A percentile compares a stretch with the other conserved stretches of the same genome.
Evolutionary conservation across 257 asterid species (phyloP).

Genomic region (Thymus quinquecostatus): DNA sequence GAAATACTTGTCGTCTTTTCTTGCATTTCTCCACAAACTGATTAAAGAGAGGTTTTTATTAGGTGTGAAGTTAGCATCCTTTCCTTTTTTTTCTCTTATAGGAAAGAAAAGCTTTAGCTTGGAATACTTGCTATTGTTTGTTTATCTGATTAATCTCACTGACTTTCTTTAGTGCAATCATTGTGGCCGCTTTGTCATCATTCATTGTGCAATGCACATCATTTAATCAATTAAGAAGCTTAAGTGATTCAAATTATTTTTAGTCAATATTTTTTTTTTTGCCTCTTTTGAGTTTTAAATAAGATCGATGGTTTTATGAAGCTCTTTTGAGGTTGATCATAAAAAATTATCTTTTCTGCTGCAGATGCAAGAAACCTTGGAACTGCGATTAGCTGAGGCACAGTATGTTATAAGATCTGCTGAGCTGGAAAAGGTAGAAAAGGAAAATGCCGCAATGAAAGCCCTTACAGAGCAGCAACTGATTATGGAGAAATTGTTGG

Average conservation of each 20-base stretch:
- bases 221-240: neutral
- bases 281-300: neutral
- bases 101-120: neutral
- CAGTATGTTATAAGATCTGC: slow-evolving; percentile 55
- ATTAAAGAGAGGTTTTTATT: neutral
- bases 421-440: slow-evolving; percentile 56
- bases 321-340: slow-evolving; percentile 8
- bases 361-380: slow-evolving; percentile 76
- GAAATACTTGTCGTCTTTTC: neutral
- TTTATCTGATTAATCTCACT: neutral
- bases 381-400: slow-evolving; percentile 59
- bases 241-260: slow-evolving; percentile 1
- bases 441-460: slow-evolving; percentile 50
- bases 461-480: slow-evolving; percentile 57
- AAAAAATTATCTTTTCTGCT: slow-evolving; percentile 21
- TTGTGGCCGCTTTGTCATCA: neutral
- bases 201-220: slow-evolving; percentile 1
- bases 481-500: slow-evolving; percentile 63
- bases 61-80: neutral
- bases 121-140: slow-evolving; percentile 3
- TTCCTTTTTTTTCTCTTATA: neutral
- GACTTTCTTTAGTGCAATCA: neutral
- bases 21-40: neutral
- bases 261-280: neutral
- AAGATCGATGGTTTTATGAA: neutral